phyloP scores from a whole-genome alignment of 1,284 basidiomycete genomes.

The Meira miltonrushii region DNA sequence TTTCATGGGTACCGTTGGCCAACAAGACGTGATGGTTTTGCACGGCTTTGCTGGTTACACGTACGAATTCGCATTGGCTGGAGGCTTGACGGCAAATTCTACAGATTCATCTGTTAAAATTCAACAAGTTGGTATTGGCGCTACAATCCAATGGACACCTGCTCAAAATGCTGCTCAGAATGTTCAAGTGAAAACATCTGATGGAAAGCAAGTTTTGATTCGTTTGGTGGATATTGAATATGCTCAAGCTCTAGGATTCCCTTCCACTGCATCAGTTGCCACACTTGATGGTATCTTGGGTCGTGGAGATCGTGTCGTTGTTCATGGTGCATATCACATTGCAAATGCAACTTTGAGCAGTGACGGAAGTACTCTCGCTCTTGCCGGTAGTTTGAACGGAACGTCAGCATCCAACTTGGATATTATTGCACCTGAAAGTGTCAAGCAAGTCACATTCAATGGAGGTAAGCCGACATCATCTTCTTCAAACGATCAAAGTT shows the following conservation, averaged over 20 bases:
- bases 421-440: slow-evolving; percentile 13
- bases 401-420: slow-evolving; percentile 8
- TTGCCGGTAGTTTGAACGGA: slow-evolving; percentile 20
- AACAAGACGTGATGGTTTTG: slow-evolving; percentile 57
- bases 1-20: slow-evolving; percentile 57
- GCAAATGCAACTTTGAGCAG: not conserved
- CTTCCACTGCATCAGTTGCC: not conserved
- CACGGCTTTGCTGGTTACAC: slow-evolving; percentile 58
- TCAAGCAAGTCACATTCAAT: slow-evolving; percentile 19
- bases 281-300: slow-evolving; percentile 8
- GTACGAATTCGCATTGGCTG: slow-evolving; percentile 57
- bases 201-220: not conserved
- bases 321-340: slow-evolving; percentile 12
- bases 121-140: not conserved
- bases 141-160: slow-evolving; percentile 1
- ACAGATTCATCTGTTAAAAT: not conserved
- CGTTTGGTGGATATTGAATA: not conserved
- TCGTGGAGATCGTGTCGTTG: slow-evolving; percentile 6
- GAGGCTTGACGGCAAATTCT: not conserved
- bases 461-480: slow-evolving; percentile 6
- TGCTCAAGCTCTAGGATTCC: not conserved
- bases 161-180: not conserved
- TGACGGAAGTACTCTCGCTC: not conserved
- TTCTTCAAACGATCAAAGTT: slow-evolving; percentile 9
- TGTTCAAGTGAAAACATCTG: not conserved